A percentile compares a stretch with the other conserved stretches of the same genome.
Conservation (phyloP, 306 rosid species). For the Mucuna pruriens region DNA sequence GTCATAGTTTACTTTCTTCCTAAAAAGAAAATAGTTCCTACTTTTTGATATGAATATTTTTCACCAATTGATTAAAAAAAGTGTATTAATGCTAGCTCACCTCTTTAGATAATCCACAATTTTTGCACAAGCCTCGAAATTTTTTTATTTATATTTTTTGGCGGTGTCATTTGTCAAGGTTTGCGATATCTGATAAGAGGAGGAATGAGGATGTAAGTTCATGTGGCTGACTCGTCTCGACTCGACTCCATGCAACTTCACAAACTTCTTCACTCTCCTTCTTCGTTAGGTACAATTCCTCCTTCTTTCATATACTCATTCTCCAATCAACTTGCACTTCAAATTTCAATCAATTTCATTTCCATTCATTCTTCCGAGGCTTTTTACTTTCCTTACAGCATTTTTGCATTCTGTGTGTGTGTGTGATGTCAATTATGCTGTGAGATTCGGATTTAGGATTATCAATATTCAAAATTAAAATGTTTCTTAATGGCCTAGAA, state of each 20-base stretch:
- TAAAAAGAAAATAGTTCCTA: too few species aligned
- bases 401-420: neutral
- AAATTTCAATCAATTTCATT: neutral
- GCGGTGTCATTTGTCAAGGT: neutral
- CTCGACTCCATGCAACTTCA: constrained; percentile 28
- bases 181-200: constrained; percentile 3
- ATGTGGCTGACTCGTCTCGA: neutral
- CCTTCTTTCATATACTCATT: neutral
- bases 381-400: neutral
- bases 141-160: too few species aligned
- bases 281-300: constrained; percentile 34
- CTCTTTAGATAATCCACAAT: constrained; percentile 15
- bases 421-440: neutral
- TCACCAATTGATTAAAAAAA: too few species aligned
- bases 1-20: too few species aligned
- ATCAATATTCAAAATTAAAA: neutral
- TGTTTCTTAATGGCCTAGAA: constrained; percentile 1
- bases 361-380: neutral
- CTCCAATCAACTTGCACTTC: neutral
- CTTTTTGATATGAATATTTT: too few species aligned
- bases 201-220: too few species aligned
- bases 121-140: neutral
- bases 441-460: neutral
- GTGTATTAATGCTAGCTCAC: too few species aligned
- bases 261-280: constrained; percentile 12